These are phyloP conservation scores for Endoconidiophora laricicola DNA, from an alignment of 2,329 filamentous ascomycete species.

Conservation along the genomic window DNA sequence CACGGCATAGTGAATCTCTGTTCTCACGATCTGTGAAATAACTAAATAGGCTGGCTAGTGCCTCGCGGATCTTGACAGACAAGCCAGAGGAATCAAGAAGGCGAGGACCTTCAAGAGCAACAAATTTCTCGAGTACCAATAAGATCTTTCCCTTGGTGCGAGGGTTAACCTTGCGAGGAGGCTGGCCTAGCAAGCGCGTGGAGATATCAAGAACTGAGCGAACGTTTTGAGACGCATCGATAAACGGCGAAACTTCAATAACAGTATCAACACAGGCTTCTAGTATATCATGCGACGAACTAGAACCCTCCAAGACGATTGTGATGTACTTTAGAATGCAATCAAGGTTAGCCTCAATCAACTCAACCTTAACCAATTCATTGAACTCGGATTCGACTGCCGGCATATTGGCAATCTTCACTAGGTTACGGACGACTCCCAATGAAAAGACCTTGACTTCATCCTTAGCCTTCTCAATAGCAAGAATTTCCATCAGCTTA, in stretches of 20 bases:
- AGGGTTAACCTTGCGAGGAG: slow-evolving; percentile 65
- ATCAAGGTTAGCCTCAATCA: slow-evolving; percentile 40
- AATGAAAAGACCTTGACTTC: slow-evolving; percentile 75
- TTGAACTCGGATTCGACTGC: slow-evolving; percentile 39
- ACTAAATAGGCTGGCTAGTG: slow-evolving; percentile 67
- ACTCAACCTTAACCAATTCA: slow-evolving; percentile 35
- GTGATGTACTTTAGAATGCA: slow-evolving; percentile 52
- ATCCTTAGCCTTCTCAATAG: slow-evolving; percentile 59
- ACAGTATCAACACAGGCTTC: slow-evolving; percentile 66
- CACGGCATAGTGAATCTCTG: slow-evolving; percentile 54
- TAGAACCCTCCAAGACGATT: slow-evolving; percentile 42
- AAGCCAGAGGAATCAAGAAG: slow-evolving; percentile 12
- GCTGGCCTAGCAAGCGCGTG: slow-evolving; percentile 67
- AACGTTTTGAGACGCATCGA: slow-evolving; percentile 51
- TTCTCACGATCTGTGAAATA: slow-evolving; percentile 76
- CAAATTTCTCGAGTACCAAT: slow-evolving; percentile 63
- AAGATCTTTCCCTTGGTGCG: slow-evolving; percentile 70
- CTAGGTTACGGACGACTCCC: slow-evolving; percentile 53
- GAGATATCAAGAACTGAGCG: slow-evolving; percentile 66
- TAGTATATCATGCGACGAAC: slow-evolving; percentile 55
- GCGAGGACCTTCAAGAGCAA: slow-evolving; percentile 42
- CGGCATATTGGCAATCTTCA: slow-evolving; percentile 40
- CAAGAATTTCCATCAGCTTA: slow-evolving; percentile 56
- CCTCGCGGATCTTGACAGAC: slow-evolving; percentile 27
- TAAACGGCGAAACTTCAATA: slow-evolving; percentile 55